Base-by-base conservation (phyloP, 2,329 filamentous ascomycete species). In the Ceratocystis alfenasii region DNA sequence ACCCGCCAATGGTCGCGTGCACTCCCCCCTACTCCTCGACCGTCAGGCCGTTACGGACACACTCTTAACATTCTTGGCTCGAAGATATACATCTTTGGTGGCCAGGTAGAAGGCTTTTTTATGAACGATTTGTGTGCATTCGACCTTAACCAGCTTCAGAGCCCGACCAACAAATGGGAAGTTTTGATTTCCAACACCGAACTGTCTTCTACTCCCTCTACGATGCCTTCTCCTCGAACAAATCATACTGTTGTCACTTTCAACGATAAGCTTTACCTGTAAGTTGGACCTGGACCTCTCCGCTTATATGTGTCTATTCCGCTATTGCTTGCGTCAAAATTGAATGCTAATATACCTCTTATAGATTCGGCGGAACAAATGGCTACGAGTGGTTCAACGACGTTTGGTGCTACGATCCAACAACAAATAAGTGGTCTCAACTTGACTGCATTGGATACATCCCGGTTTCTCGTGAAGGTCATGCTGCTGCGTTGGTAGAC, bases 311-410 rank as follows among this genome's bases (percentile, higher is more conserved):
- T 41, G 10, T 5, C 36, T 41, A 41, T 41, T 5, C 12, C 3
- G 4, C 36, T 15, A 4, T 30, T 17, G 1, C 28, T 17, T 22
- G 12, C 22, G 2, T 6, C n/a, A 2, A 20, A 15, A 0, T 22
- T 5, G 33, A 7, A 15, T 46, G 41, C 61, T 66, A 63, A 66
- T 33, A 30, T 8, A 5, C 17, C 10, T 3, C 62, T 10, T 28
- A 30, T 70, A 94, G 89, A n/a, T 99, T 99, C 74, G 94, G 94
- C 71, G 94, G 94, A 69, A 99, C 94, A 1, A 96, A 99, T 73
- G 94, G 94, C 50, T 84, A 92, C 66, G 86, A 89, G 72, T 99
- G 94, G 95, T 99, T 97, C 78, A 99, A 97, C 74, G 94, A 99
- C 74, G 94, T 99, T 61, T 99, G 94, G 94, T 90, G 87, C 64